Percentiles rank a stretch among this genome's conserved stretches.
Evolutionary conservation across 1,139 yeast species (phyloP).

Genomic region (Blastobotrys malaysiensis): DNA sequence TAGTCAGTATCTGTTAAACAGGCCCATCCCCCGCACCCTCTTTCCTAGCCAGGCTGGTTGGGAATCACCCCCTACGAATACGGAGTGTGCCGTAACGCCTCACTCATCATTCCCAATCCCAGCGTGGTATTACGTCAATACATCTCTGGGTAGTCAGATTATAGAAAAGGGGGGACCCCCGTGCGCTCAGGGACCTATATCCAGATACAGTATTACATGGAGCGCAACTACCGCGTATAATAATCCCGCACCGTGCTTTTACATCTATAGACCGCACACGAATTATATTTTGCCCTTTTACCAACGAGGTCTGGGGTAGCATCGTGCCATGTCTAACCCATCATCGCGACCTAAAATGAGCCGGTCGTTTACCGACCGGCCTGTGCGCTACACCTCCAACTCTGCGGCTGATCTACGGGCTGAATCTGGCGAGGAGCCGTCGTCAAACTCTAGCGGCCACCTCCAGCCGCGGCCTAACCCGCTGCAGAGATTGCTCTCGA

Average conservation of each 20-base stretch:
- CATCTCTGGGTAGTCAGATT: too few relatives aligned
- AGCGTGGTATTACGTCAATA: neutral
- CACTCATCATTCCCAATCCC: neutral
- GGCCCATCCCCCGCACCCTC: too few relatives aligned
- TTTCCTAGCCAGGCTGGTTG: too few relatives aligned
- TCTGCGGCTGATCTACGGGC: neutral
- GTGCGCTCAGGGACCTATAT: too few relatives aligned
- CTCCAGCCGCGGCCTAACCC: neutral
- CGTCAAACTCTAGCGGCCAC: neutral
- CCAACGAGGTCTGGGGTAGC: neutral
- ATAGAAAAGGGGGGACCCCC: too few relatives aligned
- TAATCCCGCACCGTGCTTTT: too few relatives aligned
- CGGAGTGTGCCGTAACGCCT: too few relatives aligned
- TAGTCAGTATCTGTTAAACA: neutral
- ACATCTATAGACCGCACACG: too few relatives aligned
- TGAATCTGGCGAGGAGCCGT: neutral
- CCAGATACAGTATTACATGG: too few relatives aligned
- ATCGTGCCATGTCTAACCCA: neutral
- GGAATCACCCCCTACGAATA: too few relatives aligned
- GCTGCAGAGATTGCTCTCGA: neutral
- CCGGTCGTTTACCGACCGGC: neutral
- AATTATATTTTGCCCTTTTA: too few relatives aligned
- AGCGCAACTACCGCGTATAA: too few relatives aligned
- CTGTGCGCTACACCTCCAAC: neutral
- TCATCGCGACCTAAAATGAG: neutral